phyloP scores from a whole-genome alignment of 768 basidiomycete species.

The Naganishia vaughanmartiniae region DNA sequence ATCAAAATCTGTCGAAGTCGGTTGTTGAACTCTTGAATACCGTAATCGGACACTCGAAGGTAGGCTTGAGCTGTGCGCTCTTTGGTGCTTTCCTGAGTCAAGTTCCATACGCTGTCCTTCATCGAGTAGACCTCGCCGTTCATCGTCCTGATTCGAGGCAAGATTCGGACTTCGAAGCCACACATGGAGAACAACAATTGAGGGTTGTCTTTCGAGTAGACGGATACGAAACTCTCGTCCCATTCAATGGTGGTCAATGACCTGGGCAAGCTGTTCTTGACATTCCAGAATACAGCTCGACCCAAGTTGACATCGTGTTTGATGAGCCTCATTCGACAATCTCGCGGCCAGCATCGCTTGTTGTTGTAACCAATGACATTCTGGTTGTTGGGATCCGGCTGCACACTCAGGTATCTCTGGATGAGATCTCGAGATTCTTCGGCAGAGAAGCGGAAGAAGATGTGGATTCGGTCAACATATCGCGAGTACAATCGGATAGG shows the following conservation, averaged over 20 bases:
- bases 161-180: conserved; percentile 96
- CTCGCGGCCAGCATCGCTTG: conserved; percentile 98
- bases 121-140: conserved; percentile 95
- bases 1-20: conserved; percentile 88
- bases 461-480: conserved; percentile 90
- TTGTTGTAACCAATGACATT: conserved; percentile 99
- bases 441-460: conserved; percentile 94
- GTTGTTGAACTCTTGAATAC: conserved; percentile 97
- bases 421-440: conserved; percentile 97
- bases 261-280: conserved; percentile 91
- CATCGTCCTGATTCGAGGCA: conserved; percentile 93
- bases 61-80: conserved; percentile 97
- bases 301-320: conserved; percentile 99
- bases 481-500: conserved; percentile 98
- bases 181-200: conserved; percentile 97
- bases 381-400: conserved; percentile 96
- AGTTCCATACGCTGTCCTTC: conserved; percentile 93
- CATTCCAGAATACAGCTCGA: conserved; percentile 98
- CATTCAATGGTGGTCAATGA: conserved; percentile 98
- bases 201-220: conserved; percentile 96
- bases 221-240: conserved; percentile 96
- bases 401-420: conserved; percentile 93
- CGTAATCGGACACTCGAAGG: conserved; percentile 94
- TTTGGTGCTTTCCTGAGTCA: conserved; percentile 94
- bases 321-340: conserved; percentile 97